Evolutionary conservation across 164 flowering plant genomes (phyloP), one percentile per base, ranked within the genome.

Genomic region (Amborella trichopoda): DNA sequence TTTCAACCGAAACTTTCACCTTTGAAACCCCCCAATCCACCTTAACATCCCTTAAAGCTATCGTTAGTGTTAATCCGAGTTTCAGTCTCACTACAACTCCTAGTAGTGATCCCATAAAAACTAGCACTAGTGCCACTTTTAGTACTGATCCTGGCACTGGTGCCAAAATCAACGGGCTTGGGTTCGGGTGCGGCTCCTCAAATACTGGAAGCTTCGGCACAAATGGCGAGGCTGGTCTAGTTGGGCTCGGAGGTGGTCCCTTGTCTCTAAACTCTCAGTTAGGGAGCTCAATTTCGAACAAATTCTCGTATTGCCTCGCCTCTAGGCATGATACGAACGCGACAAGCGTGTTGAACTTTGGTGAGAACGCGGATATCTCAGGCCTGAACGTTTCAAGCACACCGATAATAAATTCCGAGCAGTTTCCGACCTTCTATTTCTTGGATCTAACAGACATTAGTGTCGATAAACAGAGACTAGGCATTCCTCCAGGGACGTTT

Each of bases 21-120:
- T 38, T 64, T 11, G 57, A 43, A 1, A 23, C 55, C 23, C 3
- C 43, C 26, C 10, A 10, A 1, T 28, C 21, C n/a, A 30, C 9
- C 13, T 6, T 30, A 6, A 30, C 6, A 30, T 6, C 13, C 13
- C 34, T 13, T 17, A 49, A 40, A 2, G 13, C 38, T 3, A 1
- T 61, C 87, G 0, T 81, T 91, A 3, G 98, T 96, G 8, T 66
- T 91, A 3, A 96, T 96, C 10, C 76, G 96, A 0, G 98, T 94
- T 6, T 78, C 89, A 0, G 42, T 91, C 23, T 91, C 98, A 0
- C 66, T 91, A n/a, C n/a, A n/a, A n/a, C n/a, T n/a, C n/a, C n/a
- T 25, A 64, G 68, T 3, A 59, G 68, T 26, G 68, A 61, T 2
- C 52, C 38, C 33, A 2, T 5, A 13, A 52, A 60, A 20, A 21